Conservation (phyloP, 495 filamentous ascomycete genomes). For the Podospora australis region DNA sequence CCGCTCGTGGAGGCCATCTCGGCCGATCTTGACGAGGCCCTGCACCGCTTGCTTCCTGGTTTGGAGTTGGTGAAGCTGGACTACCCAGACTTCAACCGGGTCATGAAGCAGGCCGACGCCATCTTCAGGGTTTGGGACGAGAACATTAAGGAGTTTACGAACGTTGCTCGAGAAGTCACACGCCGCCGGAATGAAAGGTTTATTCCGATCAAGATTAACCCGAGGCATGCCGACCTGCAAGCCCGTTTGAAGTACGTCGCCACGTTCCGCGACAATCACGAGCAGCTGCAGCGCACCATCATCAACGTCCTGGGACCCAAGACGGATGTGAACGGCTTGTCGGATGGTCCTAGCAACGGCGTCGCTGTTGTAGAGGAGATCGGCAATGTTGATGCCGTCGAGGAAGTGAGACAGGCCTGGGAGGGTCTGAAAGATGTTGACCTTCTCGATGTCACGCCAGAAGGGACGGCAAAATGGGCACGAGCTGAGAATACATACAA, state of each 20-base stretch:
- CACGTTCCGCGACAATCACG: conserved; percentile 91
- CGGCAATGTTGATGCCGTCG: conserved; percentile 95
- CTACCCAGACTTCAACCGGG: conserved; percentile 76
- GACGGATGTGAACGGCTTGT: conserved; percentile 41
- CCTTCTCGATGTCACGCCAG: conserved; percentile 80
- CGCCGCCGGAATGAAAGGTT: conserved; percentile 90
- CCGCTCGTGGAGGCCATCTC: conserved; percentile 98
- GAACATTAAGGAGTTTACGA: conserved; percentile 93
- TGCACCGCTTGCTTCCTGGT: conserved; percentile 80
- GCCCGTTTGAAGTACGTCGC: conserved; percentile 86
- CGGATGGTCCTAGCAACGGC: conserved; percentile 49
- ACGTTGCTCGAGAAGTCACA: conserved; percentile 88
- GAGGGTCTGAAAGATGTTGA: conserved; percentile 89
- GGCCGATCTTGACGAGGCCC: conserved; percentile 75
- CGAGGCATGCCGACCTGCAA: conserved; percentile 78
- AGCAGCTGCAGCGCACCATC: conserved; percentile 93
- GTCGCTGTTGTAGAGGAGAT: conserved; percentile 81
- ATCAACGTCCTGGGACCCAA: conserved; percentile 85
- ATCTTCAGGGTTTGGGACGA: conserved; percentile 95
- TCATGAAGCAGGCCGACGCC: conserved; percentile 74
- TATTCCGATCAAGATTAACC: conserved; percentile 91
- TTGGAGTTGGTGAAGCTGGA: conserved; percentile 85
- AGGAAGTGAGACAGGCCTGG: conserved; percentile 92
- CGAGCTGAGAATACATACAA: conserved; percentile 92
- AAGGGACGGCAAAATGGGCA: conserved; percentile 85